Evolutionary conservation across 1,284 basidiomycete genomes (phyloP).

Genomic region (Sporisorium reilianum): DNA sequence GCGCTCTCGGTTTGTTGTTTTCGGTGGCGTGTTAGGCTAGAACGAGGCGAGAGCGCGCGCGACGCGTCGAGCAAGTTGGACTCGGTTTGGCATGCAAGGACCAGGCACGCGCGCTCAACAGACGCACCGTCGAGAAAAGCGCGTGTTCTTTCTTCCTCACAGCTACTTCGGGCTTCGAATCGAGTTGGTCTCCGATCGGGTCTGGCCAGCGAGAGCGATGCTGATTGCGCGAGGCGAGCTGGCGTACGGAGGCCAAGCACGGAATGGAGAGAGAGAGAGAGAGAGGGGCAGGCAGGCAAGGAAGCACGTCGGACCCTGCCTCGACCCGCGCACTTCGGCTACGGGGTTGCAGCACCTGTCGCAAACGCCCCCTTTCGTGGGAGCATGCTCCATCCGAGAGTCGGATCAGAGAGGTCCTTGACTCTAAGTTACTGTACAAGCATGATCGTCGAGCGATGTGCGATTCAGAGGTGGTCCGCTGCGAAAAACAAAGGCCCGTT

Average conservation of each 20-base stretch:
- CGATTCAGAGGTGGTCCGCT: no score
- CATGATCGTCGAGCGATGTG: background rate
- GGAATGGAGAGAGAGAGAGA: slow-evolving; percentile 11
- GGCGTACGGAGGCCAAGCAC: slow-evolving; percentile 3
- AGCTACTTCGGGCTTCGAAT: background rate
- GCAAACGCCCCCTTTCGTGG: background rate
- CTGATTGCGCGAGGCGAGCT: slow-evolving; percentile 6
- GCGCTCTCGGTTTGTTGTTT: background rate
- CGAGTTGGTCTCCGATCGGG: background rate
- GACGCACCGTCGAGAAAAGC: slow-evolving; percentile 11
- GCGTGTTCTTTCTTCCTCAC: background rate
- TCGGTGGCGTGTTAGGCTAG: background rate
- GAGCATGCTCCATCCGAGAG: slow-evolving; percentile 1
- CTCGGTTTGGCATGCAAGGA: background rate
- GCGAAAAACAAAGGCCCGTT: background rate
- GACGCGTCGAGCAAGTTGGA: slow-evolving; percentile 4
- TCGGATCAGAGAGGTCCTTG: background rate
- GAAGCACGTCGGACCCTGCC: slow-evolving; percentile 25
- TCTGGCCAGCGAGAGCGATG: background rate
- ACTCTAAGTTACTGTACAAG: background rate
- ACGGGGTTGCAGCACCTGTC: background rate
- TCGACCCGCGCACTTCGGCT: slow-evolving; percentile 31
- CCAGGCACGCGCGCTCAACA: background rate
- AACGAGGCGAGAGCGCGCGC: background rate
- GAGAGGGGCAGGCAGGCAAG: slow-evolving; percentile 3